phyloP scores from a whole-genome alignment of 1,139 yeast species.

The Yamadazyma mexicana region DNA sequence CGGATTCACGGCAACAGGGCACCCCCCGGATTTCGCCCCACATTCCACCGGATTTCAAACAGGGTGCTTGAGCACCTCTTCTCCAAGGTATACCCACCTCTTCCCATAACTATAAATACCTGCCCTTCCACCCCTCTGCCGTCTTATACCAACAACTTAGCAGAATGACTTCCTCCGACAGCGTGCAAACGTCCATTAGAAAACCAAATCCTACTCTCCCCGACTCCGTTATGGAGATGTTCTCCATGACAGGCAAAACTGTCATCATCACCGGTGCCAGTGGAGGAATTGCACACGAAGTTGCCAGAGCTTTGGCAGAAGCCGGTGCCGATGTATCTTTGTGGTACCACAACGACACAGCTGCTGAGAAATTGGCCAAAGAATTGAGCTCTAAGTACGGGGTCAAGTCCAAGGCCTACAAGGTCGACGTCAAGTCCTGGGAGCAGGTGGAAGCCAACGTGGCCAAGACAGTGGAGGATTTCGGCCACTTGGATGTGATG shows the following conservation, averaged over 20 bases:
- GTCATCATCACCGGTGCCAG: slow-evolving; percentile 84
- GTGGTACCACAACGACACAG: slow-evolving; percentile 35
- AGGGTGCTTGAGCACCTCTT: neutral
- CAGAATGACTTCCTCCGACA: too few relatives aligned
- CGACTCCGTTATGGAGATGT: slow-evolving; percentile 42
- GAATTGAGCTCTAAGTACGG: slow-evolving; percentile 55
- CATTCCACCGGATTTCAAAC: too few relatives aligned
- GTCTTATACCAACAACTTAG: too few relatives aligned
- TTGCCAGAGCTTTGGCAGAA: slow-evolving; percentile 79
- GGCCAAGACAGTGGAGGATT: slow-evolving; percentile 13
- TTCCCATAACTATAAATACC: neutral
- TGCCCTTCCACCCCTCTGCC: neutral
- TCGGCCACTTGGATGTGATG: slow-evolving; percentile 20
- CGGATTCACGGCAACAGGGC: too few relatives aligned
- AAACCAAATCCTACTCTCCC: slow-evolving; percentile 25
- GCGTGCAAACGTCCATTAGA: slow-evolving; percentile 14
- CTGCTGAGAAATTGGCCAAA: slow-evolving; percentile 64
- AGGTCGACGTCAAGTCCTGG: slow-evolving; percentile 62
- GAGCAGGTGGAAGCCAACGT: slow-evolving; percentile 50
- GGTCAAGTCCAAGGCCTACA: slow-evolving; percentile 63
- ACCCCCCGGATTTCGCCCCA: too few relatives aligned
- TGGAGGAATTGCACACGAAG: slow-evolving; percentile 76
- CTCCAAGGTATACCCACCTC: too few relatives aligned
- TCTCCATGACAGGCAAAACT: slow-evolving; percentile 71
- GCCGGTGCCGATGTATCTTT: slow-evolving; percentile 67